Base-by-base conservation (phyloP, 805 yeast genomes). In the Myxozyma geophila region DNA sequence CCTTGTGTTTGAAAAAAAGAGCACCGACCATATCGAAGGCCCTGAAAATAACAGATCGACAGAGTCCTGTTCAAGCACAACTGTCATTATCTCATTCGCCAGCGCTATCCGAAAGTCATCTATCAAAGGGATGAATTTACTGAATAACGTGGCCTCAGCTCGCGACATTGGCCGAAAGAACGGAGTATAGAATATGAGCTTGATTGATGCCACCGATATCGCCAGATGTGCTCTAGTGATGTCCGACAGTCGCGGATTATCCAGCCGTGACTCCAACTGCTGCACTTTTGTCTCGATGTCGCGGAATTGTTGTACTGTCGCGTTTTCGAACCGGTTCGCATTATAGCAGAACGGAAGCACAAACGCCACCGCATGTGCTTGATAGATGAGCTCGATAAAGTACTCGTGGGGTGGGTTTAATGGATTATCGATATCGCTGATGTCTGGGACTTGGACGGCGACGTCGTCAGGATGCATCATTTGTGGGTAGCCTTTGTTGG, bases 401-500 rank as follows among this genome's bases (percentile, higher is more conserved):
- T 41, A 59, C 15, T 59, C 63, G 19, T 59, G 63, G 7, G 59
- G 48, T 8, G 63, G 39, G 33, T 21, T 44, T 13, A 40, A 35
- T n/a, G 49, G 48, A 17, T 47, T 41, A 36, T 59, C 63, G n/a
- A 59, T 33, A 37, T 59, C 52, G 10, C 53, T 59, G 43, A 54
- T 40, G 17, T 59, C 59, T 7, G 63, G 63, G 7, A 59, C 23
- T 12, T 55, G 63, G 19, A 59, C 49, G 13, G 58, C 54, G 9
- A 59, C 63, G 19, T 53, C 63, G 19, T 46, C 46, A 35, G 50
- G 40, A 35, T 39, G 40, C 35, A 59, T 53, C 63, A 59, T 53
- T 12, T 53, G 23, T 12, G 63, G 59, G 28, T 59, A 59, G n/a
- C 63, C 63, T 53, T 53, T 59, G 39, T 48, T 48, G n/a, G 63